Evolutionary conservation across 148 eudicot genomes (phyloP).

Genomic region (Suaeda aralocaspica): DNA sequence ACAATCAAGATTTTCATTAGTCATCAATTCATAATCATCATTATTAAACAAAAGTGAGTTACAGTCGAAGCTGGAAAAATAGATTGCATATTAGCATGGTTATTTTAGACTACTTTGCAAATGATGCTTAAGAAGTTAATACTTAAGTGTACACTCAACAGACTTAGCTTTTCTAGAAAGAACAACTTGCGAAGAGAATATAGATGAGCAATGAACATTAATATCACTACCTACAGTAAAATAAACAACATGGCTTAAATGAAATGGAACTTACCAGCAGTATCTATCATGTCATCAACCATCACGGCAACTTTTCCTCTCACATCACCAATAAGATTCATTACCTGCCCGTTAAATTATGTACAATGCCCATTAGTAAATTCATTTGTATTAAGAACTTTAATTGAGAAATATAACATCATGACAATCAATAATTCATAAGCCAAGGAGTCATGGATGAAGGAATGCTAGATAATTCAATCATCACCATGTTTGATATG

Average conservation of each 20-base stretch:
- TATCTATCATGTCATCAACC: conserved; percentile 98
- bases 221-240: not conserved
- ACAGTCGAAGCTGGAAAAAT: too few species aligned
- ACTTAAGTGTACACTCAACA: too few species aligned
- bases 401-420: not conserved
- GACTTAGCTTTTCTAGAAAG: too few species aligned
- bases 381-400: not conserved
- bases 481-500: not conserved
- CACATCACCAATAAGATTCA: conserved; percentile 96
- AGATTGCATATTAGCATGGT: not conserved
- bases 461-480: not conserved
- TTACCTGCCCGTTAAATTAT: conserved; percentile 43
- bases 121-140: too few species aligned
- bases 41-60: not conserved
- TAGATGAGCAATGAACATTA: not conserved
- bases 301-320: conserved; percentile 94
- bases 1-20: conserved; percentile 1
- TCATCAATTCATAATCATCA: not conserved
- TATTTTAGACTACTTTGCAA: not conserved
- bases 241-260: not conserved
- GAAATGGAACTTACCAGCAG: conserved; percentile 60
- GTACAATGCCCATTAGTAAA: not conserved
- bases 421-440: not conserved
- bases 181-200: not conserved
- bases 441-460: not conserved